Base-by-base conservation (phyloP, 345 rosid species). In the Citrus hindsii region DNA sequence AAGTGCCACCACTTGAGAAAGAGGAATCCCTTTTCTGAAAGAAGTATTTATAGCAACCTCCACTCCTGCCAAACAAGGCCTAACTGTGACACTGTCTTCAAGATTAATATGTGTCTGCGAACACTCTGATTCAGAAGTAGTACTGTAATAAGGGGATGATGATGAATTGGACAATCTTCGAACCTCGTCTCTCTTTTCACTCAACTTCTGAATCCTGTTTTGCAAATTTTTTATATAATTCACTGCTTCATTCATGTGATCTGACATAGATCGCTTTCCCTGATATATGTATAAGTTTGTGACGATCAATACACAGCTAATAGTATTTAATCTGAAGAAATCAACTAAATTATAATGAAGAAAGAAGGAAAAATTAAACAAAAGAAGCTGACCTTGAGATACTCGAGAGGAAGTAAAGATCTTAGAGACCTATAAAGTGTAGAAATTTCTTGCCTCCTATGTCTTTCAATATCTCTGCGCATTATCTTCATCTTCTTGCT, bases 191-290 rank as follows among this genome's bases (percentile, higher is more conserved):
- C 81, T 85, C 80, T 78, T 87, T 51, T 73, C 82, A 68, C 60
- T 79, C 64, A 83, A 55, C 60, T 70, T 74, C 14, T 69, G 79
- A 53, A 85, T 87, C 78, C 75, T 84, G 33, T 71, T 69, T 71
- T 84, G 78, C 30, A 81, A 40, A 59, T 82, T 69, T 67, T 80
- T 81, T 63, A 89, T 84, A 80, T 85, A 89, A 55, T 84, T 84
- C 61, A 71, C 82, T n/a, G 88, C 84, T 79, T 79, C 79, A 30
- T 80, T 80, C 82, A 87, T 80, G 69, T 85, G 92, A 79, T 89
- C 92, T 5, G 86, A 84, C 66, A 69, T 74, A 0, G 92, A 85
- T 75, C 90, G 67, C 79, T 83, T 89, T 42, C 90, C 92, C 92
- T 87, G 74, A 48, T 75, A 76, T 53, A 12, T 42, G 51, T 46